Percentiles rank a stretch among this genome's conserved stretches.
Conservation (phyloP, 441 rosid genomes). For the Pelargonium myrrhifolium region DNA sequence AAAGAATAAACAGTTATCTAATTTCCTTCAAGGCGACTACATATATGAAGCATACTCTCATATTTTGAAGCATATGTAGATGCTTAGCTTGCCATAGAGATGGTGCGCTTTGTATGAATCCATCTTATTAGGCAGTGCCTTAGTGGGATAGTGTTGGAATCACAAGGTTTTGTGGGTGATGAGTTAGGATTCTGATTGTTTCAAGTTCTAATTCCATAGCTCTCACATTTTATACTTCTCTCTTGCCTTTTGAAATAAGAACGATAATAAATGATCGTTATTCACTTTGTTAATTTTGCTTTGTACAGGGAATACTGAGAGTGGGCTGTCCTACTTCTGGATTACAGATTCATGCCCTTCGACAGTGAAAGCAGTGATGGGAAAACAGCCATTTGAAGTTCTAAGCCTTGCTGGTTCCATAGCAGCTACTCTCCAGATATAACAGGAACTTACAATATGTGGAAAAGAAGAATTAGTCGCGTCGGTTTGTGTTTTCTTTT, state of each 20-base stretch:
- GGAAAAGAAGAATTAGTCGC: neutral
- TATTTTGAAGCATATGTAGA: neutral
- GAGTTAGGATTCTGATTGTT: neutral
- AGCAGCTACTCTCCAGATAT: constrained; percentile 79
- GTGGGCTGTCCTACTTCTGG: constrained; percentile 78
- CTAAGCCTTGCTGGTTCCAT: constrained; percentile 79
- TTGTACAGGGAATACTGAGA: constrained; percentile 53
- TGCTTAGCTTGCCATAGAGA: neutral
- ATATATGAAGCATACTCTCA: neutral
- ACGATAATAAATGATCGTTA: no score
- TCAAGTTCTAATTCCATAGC: neutral
- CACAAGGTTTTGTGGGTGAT: neutral
- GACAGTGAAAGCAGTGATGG: constrained; percentile 65
- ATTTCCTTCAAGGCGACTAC: neutral
- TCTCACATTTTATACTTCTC: neutral
- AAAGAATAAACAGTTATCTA: neutral
- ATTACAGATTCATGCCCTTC: constrained; percentile 86
- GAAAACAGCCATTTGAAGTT: constrained; percentile 68
- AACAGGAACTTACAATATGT: constrained; percentile 1
- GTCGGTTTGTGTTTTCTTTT: neutral
- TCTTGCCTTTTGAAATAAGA: neutral
- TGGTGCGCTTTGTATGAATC: no score
- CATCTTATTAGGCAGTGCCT: no score
- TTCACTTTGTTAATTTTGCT: neutral
- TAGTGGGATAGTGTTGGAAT: neutral